phyloP scores from a whole-genome alignment of 768 basidiomycete species.

The Hebeloma cylindrosporum region DNA sequence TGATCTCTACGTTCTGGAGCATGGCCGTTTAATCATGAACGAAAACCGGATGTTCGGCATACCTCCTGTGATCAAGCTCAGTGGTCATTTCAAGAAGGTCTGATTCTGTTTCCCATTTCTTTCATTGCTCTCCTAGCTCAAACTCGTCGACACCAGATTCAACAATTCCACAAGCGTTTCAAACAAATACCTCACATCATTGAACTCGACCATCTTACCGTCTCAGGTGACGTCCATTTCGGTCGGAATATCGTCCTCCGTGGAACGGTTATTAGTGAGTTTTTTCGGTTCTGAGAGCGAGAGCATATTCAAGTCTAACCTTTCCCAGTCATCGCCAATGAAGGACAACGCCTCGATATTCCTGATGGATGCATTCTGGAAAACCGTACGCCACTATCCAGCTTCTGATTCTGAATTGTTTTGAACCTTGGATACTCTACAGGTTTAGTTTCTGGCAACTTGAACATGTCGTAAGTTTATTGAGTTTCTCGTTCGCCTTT shows the following conservation, averaged over 20 bases:
- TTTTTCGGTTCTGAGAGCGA: neutral
- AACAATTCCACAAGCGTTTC: slow-evolving; percentile 91
- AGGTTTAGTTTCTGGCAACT: slow-evolving; percentile 71
- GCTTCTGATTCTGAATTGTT: neutral
- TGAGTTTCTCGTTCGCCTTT: neutral
- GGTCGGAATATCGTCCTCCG: slow-evolving; percentile 82
- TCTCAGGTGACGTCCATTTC: slow-evolving; percentile 88
- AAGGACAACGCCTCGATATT: slow-evolving; percentile 80
- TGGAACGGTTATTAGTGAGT: slow-evolving; percentile 79
- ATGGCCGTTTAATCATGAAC: slow-evolving; percentile 86
- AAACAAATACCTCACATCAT: slow-evolving; percentile 88
- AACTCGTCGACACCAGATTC: slow-evolving; percentile 46
- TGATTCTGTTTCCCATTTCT: slow-evolving; percentile 2
- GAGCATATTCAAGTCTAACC: neutral
- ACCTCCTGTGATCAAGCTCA: slow-evolving; percentile 92
- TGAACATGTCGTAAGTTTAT: slow-evolving; percentile 59
- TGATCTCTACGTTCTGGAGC: slow-evolving; percentile 85
- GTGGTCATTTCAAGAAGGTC: slow-evolving; percentile 95
- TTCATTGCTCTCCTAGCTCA: neutral
- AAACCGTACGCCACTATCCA: slow-evolving; percentile 33
- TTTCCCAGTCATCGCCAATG: slow-evolving; percentile 64
- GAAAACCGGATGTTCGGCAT: slow-evolving; percentile 76
- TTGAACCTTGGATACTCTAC: slow-evolving; percentile 16
- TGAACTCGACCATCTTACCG: slow-evolving; percentile 92
- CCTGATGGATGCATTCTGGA: slow-evolving; percentile 79